A percentile compares a stretch with the other conserved stretches of the same genome.
phyloP scores from a whole-genome alignment of 345 rosid genomes.

The Garcia nutans region DNA sequence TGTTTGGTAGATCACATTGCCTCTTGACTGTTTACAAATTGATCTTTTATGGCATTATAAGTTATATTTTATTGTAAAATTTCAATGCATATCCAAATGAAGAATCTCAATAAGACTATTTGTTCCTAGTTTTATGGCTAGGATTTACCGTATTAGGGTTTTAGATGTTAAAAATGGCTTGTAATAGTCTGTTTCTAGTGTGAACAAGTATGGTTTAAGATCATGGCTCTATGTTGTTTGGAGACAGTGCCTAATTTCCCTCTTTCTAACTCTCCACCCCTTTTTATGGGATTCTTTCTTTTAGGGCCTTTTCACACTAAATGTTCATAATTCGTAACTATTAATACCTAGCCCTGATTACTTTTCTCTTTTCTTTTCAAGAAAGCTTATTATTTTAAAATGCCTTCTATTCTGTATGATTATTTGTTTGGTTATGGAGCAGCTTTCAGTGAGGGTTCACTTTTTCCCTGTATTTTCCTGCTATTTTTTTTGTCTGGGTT shows the following conservation, averaged over 20 bases:
- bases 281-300: not conserved
- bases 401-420: conserved; percentile 4
- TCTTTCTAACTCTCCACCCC: not conserved
- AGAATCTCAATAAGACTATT: not conserved
- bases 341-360: not conserved
- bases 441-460: too few species aligned
- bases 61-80: not conserved
- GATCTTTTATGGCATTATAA: not conserved
- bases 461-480: too few species aligned
- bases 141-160: not conserved
- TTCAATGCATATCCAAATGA: not conserved
- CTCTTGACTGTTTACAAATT: not conserved
- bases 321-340: not conserved
- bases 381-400: not conserved
- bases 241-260: too few species aligned
- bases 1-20: not conserved
- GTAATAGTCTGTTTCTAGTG: not conserved
- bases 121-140: not conserved
- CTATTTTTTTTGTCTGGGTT: too few species aligned
- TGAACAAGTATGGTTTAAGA: not conserved
- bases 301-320: not conserved
- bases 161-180: not conserved
- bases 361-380: not conserved
- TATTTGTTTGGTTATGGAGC: not conserved
- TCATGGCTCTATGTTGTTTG: not conserved